These are phyloP conservation scores for Fusarium sp. DNA, from an alignment of 2,329 filamentous ascomycete genomes.

Conservation along the genomic window DNA sequence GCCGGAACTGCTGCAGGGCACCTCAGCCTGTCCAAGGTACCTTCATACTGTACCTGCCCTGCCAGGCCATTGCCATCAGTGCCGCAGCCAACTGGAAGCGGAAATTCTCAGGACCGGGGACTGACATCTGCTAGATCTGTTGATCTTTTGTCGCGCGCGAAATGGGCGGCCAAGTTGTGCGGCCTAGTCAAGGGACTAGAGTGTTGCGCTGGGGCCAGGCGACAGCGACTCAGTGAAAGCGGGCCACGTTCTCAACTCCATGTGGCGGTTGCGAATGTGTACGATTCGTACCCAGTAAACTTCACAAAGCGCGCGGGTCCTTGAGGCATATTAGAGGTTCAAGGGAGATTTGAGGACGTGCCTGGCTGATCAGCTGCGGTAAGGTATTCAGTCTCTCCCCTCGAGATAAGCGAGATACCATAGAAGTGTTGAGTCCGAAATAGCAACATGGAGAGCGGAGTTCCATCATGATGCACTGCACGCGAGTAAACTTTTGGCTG, in stretches of 20 bases:
- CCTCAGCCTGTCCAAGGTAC: conserved; percentile 32
- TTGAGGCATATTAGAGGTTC: conserved; percentile 29
- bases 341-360: conserved; percentile 2
- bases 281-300: conserved; percentile 28
- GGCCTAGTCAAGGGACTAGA: conserved; percentile 38
- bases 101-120: conserved; percentile 38
- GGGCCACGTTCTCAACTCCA: conserved; percentile 47
- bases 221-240: conserved; percentile 46
- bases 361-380: neutral
- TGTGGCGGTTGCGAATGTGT: conserved; percentile 43
- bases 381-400: neutral
- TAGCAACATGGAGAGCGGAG: conserved; percentile 11
- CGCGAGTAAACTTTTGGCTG: conserved; percentile 10
- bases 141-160: no score
- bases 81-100: conserved; percentile 36
- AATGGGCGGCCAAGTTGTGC: conserved; percentile 40
- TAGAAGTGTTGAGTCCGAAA: neutral
- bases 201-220: conserved; percentile 39
- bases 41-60: neutral
- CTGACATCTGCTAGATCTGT: conserved; percentile 30
- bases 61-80: conserved; percentile 24
- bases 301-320: conserved; percentile 30
- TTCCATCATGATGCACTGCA: conserved; percentile 5
- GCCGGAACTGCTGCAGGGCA: conserved; percentile 32
- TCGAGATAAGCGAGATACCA: neutral